phyloP scores from a whole-genome alignment of 164 flowering plant genomes.

The Houttuynia cordata region DNA sequence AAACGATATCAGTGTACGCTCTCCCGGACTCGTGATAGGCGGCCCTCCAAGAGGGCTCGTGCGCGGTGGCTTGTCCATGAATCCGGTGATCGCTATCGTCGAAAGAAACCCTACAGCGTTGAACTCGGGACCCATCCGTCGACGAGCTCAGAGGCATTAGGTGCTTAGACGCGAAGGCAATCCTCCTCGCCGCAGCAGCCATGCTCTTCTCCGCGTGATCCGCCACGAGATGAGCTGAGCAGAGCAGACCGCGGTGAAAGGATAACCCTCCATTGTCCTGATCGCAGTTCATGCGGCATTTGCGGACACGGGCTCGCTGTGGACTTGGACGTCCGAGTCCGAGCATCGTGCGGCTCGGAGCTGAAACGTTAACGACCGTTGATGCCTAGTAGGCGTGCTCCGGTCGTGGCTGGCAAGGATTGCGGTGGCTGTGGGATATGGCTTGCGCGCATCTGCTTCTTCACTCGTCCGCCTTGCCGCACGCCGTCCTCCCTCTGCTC shows the following conservation, averaged over 20 bases:
- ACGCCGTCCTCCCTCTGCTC: slow-evolving; percentile 18
- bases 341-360: no score
- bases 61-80: slow-evolving; percentile 57
- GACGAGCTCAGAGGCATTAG: slow-evolving; percentile 20
- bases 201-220: no score
- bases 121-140: slow-evolving; percentile 1
- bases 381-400: no score
- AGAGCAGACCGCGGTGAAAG: no score
- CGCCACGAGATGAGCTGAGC: no score
- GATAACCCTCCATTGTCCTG: no score
- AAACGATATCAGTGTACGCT: slow-evolving; percentile 62
- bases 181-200: slow-evolving; percentile 10
- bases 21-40: slow-evolving; percentile 39
- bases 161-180: slow-evolving; percentile 42
- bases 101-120: slow-evolving; percentile 12
- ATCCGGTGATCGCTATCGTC: slow-evolving; percentile 49
- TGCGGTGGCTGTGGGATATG: neutral
- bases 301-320: no score
- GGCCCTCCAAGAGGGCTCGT: slow-evolving; percentile 41
- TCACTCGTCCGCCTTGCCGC: slow-evolving; percentile 11
- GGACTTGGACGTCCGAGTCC: no score
- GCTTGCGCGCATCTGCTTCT: neutral
- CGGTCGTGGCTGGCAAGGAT: no score
- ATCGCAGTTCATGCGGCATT: no score
- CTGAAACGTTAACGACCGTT: no score